Evolutionary conservation across 768 basidiomycete genomes (phyloP), one percentile per base, ranked within the genome.

Genomic region (Amanita molliuscula): DNA sequence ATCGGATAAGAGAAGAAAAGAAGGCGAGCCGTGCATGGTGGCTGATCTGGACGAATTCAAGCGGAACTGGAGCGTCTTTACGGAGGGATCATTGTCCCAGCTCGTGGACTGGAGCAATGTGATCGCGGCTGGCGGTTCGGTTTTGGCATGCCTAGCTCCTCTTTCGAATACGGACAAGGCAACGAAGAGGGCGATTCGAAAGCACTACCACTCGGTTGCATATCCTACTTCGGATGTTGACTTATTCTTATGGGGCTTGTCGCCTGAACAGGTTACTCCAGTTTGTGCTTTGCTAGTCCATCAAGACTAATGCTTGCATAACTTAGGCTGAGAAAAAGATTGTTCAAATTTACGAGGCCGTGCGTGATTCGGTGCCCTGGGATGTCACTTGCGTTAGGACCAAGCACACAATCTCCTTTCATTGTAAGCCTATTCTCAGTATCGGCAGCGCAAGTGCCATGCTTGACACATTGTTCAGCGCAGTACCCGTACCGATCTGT

Each of bases 401-500:
- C 49, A 82, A 78, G 62, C 78, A 84, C 55, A 79, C 79, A 0
- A 67, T 81, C 37, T 81, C 81, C 11, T 80, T 23, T 7, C 33
- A 15, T 33, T 33, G 33, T 21, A 1, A 54, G 25, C 38, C 16
- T n/a, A 11, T n/a, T 3, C 9, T n/a, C 13, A 8, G 21, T 52
- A 4, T 23, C 77, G 81, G 21, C 23, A 23, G 23, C 4, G 23
- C 4, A 23, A 4, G 23, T 23, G 23, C 23, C 23, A 23, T 23
- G 23, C 3, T 23, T 23, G 23, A 23, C 23, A 4, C 23, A 4
- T 23, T 23, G 23, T 23, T 2, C 23, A 79, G 78, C 74, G 42
- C 79, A 81, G 67, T 82, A 81, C 58, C 81, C 81, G 0, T 82
- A 81, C 54, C 77, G 81, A 21, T 72, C 73, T 15, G 70, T 84